Evolutionary conservation across 2,329 filamentous ascomycete species (phyloP), one percentile per base, ranked within the genome.

Genomic region (Cladorrhinum sp.): DNA sequence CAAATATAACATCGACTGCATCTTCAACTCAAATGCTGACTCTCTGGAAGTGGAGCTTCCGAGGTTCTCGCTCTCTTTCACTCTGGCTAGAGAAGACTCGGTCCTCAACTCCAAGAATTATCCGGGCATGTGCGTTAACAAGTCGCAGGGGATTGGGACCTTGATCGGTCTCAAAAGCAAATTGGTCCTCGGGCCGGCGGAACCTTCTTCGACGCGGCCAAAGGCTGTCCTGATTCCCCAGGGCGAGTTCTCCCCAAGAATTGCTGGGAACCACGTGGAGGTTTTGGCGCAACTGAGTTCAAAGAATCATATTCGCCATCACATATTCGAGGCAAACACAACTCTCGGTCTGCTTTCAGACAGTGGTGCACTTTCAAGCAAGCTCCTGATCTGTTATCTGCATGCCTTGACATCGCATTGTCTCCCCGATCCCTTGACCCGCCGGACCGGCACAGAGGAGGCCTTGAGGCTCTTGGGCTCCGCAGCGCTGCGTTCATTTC

Each of bases 371-470:
- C 50, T 85, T 0, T 75, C 79, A 10, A 83, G 81, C 68, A 83
- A 80, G 55, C 70, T 88, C 0, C 75, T 78, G n/a, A 71, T 84
- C 0, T 73, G 73, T 7, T 80, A 81, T 22, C 68, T 87, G 0
- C 83, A 87, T 62, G 82, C 79, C 0, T 58, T 85, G 0, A 87
- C 84, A 0, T 81, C 83, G 0, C 76, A 77, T 52, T 81, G 75
- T 24, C 69, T 84, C 0, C 78, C 79, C 0, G 84, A 87, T 64
- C 71, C 70, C 0, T 71, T 86, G 0, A 82, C 78, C 0, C 51
- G 66, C 0, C 69, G 70, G 4, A 86, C 81, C 0, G 85, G 85
- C 0, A 84, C 81, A 0, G 84, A 87, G 62, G 69, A 81, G 50
- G 80, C 83, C 0, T 65, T 87, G 0, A 62, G 66, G 0, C 81